Conservation (phyloP, 2,329 filamentous ascomycete genomes). For the Aspergillus alliaceus region DNA sequence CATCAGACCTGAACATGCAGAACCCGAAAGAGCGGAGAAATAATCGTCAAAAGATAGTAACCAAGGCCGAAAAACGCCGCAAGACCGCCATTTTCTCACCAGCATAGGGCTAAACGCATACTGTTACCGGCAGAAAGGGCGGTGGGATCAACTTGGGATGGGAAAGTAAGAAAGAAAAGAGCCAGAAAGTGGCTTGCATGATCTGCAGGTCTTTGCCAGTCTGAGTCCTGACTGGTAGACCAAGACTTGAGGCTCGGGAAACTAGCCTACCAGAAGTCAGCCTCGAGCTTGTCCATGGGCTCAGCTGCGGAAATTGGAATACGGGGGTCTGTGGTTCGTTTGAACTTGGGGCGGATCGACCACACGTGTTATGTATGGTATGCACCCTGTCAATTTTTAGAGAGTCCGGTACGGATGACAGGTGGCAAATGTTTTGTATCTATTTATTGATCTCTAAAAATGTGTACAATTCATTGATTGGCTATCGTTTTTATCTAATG, state of each 20-base stretch:
- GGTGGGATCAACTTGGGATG: slow-evolving; percentile 4
- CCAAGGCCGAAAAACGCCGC: neutral
- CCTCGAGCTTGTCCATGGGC: neutral
- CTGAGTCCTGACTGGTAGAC: slow-evolving; percentile 5
- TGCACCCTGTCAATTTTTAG: neutral
- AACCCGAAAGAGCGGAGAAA: neutral
- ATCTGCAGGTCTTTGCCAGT: neutral
- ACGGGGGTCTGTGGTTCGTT: neutral
- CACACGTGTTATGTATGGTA: neutral
- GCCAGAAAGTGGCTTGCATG: slow-evolving; percentile 3
- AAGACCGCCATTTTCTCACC: slow-evolving; percentile 5
- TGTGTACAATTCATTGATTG: too few relatives aligned
- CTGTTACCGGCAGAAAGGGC: slow-evolving; percentile 5
- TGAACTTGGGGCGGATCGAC: neutral
- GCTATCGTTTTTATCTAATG: too few relatives aligned
- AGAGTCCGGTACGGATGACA: neutral
- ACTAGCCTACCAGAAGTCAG: neutral
- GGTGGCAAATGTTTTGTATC: neutral
- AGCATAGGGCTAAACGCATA: slow-evolving; percentile 1
- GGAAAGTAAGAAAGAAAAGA: neutral
- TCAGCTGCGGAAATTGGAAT: neutral
- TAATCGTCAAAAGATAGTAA: neutral
- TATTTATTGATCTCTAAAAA: neutral
- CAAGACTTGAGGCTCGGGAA: slow-evolving; percentile 6
- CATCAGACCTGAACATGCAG: neutral